Evolutionary conservation across 1,284 basidiomycete genomes (phyloP).

Genomic region (Melanopsichium pennsylvanicum): DNA sequence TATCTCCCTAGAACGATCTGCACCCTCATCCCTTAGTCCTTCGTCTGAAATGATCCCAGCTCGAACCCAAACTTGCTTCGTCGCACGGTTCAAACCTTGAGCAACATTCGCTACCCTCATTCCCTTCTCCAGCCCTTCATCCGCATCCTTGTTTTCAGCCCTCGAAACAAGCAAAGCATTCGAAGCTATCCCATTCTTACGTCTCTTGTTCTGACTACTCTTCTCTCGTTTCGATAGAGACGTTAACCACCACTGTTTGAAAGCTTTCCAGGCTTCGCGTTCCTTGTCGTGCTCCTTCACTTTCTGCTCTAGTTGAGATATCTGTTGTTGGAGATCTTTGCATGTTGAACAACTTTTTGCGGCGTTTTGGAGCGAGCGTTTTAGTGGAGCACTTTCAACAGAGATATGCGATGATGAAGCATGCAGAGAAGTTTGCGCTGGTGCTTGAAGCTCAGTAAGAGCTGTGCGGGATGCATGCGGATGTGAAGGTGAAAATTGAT

Average conservation of each 20-base stretch:
- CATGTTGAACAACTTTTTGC: neutral
- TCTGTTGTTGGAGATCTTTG: neutral
- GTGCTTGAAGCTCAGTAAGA: no score
- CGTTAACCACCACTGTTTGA: constrained; percentile 37
- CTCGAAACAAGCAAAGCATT: no score
- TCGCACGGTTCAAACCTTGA: neutral
- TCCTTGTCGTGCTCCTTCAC: constrained; percentile 10
- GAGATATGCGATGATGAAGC: no score
- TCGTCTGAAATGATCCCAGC: constrained; percentile 2
- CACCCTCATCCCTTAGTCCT: no score
- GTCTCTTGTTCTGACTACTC: neutral
- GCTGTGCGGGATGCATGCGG: neutral
- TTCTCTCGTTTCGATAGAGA: constrained; percentile 14
- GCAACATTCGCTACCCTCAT: no score
- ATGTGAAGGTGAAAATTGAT: neutral
- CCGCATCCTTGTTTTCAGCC: no score
- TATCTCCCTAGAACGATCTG: neutral
- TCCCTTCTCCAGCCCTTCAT: neutral
- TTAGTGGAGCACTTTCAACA: no score
- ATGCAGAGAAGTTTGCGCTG: no score
- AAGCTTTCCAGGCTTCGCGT: constrained; percentile 19
- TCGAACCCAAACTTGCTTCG: constrained; percentile 1
- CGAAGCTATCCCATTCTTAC: neutral
- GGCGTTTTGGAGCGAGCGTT: no score
- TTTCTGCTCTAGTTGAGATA: neutral